These are phyloP conservation scores for Rhexocercosporidium sp. DNA, from an alignment of 2,329 filamentous ascomycete genomes.

Conservation along the genomic window DNA sequence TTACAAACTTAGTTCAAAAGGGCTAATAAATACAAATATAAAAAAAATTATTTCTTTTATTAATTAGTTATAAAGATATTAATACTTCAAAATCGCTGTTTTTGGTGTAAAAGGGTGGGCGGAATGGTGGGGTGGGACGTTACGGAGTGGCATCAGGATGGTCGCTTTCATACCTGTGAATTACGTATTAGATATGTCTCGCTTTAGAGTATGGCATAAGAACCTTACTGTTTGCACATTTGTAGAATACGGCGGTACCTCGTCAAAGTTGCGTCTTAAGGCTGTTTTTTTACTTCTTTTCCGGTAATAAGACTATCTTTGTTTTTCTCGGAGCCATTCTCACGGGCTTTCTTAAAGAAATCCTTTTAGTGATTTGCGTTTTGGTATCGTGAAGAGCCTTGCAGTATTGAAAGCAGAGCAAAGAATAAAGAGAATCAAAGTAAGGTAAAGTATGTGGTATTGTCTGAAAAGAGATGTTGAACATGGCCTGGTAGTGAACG, in stretches of 20 bases:
- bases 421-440: constrained; percentile 16
- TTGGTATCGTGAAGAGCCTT: constrained; percentile 17
- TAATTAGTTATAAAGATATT: no score
- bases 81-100: no score
- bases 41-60: no score
- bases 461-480: constrained; percentile 14
- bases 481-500: constrained; percentile 16
- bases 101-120: no score
- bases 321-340: constrained; percentile 19
- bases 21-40: no score
- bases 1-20: no score
- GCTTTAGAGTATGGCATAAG: not conserved
- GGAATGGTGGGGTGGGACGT: no score
- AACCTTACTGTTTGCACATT: constrained; percentile 3
- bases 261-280: not conserved
- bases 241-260: not conserved
- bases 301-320: not conserved
- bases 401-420: constrained; percentile 15
- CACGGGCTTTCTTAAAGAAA: constrained; percentile 12
- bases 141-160: no score
- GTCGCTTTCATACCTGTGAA: no score
- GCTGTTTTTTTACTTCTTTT: constrained; percentile 13
- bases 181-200: not conserved
- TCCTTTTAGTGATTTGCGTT: constrained; percentile 10
- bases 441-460: constrained; percentile 3